Percentiles rank a stretch among this genome's conserved stretches.
phyloP scores from a whole-genome alignment of 352 stramenopile genomes.

The Phytophthora quininea region DNA sequence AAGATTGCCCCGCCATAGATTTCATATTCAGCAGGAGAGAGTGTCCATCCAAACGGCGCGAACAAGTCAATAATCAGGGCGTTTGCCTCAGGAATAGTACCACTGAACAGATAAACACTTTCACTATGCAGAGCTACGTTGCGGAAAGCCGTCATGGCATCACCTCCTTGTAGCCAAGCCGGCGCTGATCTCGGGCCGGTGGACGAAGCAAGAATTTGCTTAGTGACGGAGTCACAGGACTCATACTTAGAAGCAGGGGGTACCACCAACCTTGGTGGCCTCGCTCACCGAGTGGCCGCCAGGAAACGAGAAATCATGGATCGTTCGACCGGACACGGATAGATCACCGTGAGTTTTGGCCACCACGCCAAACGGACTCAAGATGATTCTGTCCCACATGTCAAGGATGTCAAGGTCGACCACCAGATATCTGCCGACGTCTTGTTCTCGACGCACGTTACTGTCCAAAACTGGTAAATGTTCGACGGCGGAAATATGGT shows the following conservation, averaged over 20 bases:
- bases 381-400: background rate
- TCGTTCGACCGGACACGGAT: background rate
- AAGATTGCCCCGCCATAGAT: conserved; percentile 11
- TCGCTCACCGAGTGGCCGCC: conserved; percentile 7
- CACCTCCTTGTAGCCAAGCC: background rate
- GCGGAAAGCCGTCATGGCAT: conserved; percentile 12
- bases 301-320: conserved; percentile 20
- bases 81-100: background rate
- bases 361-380: conserved; percentile 12
- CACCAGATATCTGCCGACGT: background rate
- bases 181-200: background rate
- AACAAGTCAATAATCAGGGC: conserved; percentile 19
- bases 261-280: background rate
- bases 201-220: background rate
- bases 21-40: conserved; percentile 7
- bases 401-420: conserved; percentile 1
- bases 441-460: background rate
- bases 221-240: background rate
- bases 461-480: background rate
- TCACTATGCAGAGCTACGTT: conserved; percentile 10
- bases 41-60: conserved; percentile 19
- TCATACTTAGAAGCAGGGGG: conserved; percentile 4
- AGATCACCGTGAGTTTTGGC: conserved; percentile 4
- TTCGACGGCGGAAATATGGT: background rate
- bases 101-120: conserved; percentile 4